Percentiles rank a stretch among this genome's conserved stretches.
Evolutionary conservation across 2,329 filamentous ascomycete genomes (phyloP).

Genomic region (Biscogniauxia sp.): DNA sequence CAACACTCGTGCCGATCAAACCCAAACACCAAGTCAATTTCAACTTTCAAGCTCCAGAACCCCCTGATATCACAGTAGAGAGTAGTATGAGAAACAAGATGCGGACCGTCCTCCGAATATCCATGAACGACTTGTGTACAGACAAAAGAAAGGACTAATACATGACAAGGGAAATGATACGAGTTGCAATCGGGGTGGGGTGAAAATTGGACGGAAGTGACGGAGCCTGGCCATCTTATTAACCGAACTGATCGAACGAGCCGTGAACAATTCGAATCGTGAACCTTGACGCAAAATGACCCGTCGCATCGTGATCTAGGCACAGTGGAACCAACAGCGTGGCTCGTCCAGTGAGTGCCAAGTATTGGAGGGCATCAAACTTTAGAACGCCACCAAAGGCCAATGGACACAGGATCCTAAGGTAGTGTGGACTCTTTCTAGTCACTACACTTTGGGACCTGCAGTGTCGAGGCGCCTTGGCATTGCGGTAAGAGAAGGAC

Average conservation of each 20-base stretch:
- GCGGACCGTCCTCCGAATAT: background rate
- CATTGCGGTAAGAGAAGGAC: background rate
- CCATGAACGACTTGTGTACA: background rate
- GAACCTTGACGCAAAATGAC: constrained; percentile 23
- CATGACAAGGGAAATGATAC: background rate
- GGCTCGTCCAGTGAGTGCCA: constrained; percentile 19
- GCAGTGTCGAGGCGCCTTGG: background rate
- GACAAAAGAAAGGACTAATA: background rate
- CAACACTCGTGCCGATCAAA: background rate
- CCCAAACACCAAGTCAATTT: background rate
- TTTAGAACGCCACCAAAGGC: background rate
- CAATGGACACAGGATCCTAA: background rate
- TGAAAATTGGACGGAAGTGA: background rate
- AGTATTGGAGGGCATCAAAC: constrained; percentile 5
- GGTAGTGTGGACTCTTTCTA: background rate
- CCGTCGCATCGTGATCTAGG: constrained; percentile 25
- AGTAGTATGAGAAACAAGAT: background rate
- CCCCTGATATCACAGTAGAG: background rate
- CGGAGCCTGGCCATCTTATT: background rate
- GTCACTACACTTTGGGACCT: background rate
- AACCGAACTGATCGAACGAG: background rate
- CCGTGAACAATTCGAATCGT: constrained; percentile 4
- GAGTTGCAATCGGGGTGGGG: background rate
- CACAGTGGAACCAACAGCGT: constrained; percentile 20
- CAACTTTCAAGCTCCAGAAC: background rate